Evolutionary conservation across 495 filamentous ascomycete genomes (phyloP).

Genomic region (Aspergillus mulundensis): DNA sequence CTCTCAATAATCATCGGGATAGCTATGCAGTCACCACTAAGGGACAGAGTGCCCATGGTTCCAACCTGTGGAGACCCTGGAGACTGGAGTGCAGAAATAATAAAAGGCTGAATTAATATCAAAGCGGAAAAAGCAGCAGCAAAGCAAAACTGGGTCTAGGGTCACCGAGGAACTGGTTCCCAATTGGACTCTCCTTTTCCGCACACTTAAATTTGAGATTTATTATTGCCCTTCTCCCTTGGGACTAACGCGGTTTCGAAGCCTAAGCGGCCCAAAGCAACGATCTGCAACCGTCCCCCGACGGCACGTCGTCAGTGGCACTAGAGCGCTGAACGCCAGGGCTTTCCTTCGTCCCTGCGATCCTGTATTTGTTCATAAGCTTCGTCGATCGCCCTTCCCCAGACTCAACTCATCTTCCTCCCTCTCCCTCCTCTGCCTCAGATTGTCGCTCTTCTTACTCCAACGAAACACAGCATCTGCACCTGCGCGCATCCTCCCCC

Average conservation of each 20-base stretch:
- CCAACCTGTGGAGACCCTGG: not conserved
- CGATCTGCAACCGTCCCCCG: slow-evolving; percentile 45
- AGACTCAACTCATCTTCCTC: slow-evolving; percentile 31
- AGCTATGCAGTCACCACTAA: no score
- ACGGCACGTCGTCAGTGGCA: slow-evolving; percentile 49
- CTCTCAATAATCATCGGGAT: no score
- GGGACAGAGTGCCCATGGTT: not conserved
- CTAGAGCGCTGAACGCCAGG: slow-evolving; percentile 31
- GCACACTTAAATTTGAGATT: slow-evolving; percentile 1
- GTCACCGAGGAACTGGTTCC: slow-evolving; percentile 41
- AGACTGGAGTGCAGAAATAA: slow-evolving; percentile 6
- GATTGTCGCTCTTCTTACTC: slow-evolving; percentile 13
- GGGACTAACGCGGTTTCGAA: slow-evolving; percentile 26
- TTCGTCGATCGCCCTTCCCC: slow-evolving; percentile 64
- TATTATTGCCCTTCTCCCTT: slow-evolving; percentile 10
- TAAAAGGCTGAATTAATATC: slow-evolving; percentile 10
- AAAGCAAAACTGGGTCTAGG: slow-evolving; percentile 18
- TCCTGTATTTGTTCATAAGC: slow-evolving; percentile 60
- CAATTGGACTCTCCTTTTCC: slow-evolving; percentile 29
- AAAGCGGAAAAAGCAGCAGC: slow-evolving; percentile 11
- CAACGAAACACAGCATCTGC: slow-evolving; percentile 16
- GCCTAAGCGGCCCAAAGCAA: slow-evolving; percentile 28
- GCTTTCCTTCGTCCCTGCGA: slow-evolving; percentile 31
- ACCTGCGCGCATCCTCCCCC: slow-evolving; percentile 6
- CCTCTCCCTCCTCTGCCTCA: slow-evolving; percentile 9